Evolutionary conservation across 1,139 yeast genomes (phyloP), one percentile per base, ranked within the genome.

Genomic region (Debaryomyces nepalensis): DNA sequence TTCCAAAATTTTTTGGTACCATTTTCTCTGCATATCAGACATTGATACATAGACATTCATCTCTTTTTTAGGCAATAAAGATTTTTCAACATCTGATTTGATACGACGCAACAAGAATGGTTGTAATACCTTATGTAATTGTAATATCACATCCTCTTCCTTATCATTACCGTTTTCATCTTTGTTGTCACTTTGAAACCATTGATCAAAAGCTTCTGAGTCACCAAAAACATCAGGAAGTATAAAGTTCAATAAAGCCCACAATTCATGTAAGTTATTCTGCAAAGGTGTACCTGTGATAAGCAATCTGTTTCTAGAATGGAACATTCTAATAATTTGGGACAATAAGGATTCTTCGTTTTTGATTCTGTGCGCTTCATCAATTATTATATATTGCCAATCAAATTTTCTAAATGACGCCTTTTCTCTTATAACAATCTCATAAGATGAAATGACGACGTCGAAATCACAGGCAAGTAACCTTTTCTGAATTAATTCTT

Each of bases 221-320:
- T 85, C 91, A 2, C 87, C 82, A 59, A 86, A 86, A 5, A 86
- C 84, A 63, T 86, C 95, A 0, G 93, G 93, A 27, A 86, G 67
- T 26, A 86, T 70, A 54, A 86, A 86, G 53, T 86, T 86, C 51
- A 86, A 69, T 45, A 86, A 69, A 0, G 93, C 91, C 95, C 95
- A 86, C 47, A 86, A 70, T 61, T 86, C 95, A 54, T 84, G 88
- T 42, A 86, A 64, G 54, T 86, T 86, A 57, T 86, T 86, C 58
- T 86, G 95, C 48, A 86, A 68, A 2, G 95, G 95, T 0, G 95
- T 86, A 57, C 95, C 95, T 0, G 95, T 86, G 45, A 86, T 84
- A 45, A 86, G 70, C 39, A 86, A 66, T 52, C 93, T 71, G 58
- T 84, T 84, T 44, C 71, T 79, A 1, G 89, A 82, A 54, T 83